phyloP scores from a whole-genome alignment of 1,284 basidiomycete species.

The Inonotus obliquus region DNA sequence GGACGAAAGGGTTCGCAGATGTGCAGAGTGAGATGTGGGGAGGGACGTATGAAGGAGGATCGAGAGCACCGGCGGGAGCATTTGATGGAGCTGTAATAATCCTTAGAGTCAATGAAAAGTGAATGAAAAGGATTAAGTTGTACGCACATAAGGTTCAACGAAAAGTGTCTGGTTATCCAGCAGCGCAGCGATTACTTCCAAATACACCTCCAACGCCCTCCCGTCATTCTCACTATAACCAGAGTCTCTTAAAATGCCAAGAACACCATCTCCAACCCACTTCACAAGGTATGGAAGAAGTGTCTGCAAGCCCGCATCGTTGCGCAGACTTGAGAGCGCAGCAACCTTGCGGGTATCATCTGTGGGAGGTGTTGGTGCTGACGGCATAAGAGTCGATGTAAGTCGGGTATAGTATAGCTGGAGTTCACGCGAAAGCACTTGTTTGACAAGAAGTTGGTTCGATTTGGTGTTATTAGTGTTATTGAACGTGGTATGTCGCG shows the following conservation, averaged over 20 bases:
- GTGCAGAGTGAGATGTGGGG: slow-evolving; percentile 49
- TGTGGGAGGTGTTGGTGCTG: slow-evolving; percentile 54
- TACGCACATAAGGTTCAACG: slow-evolving; percentile 90
- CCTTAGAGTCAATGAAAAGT: slow-evolving; percentile 5
- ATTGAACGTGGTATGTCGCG: slow-evolving; percentile 31
- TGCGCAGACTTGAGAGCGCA: slow-evolving; percentile 83
- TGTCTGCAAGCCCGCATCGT: slow-evolving; percentile 90
- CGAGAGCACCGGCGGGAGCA: slow-evolving; percentile 89
- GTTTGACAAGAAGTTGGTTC: slow-evolving; percentile 76
- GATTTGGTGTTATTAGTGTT: slow-evolving; percentile 32
- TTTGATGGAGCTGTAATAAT: slow-evolving; percentile 78
- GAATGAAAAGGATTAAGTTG: neutral
- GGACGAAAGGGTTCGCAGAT: slow-evolving; percentile 71
- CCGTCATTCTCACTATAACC: slow-evolving; percentile 58
- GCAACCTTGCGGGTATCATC: slow-evolving; percentile 72
- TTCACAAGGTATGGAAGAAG: slow-evolving; percentile 94
- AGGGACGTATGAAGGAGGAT: slow-evolving; percentile 85
- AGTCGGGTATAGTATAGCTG: slow-evolving; percentile 95
- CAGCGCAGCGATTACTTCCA: slow-evolving; percentile 80
- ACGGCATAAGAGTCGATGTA: slow-evolving; percentile 76
- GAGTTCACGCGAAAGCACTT: slow-evolving; percentile 90
- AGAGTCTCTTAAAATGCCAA: slow-evolving; percentile 59
- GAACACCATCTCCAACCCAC: slow-evolving; percentile 89
- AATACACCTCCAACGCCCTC: slow-evolving; percentile 65
- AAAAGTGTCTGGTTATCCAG: slow-evolving; percentile 87